A percentile compares a stretch with the other conserved stretches of the same genome.
phyloP scores from a whole-genome alignment of 2,329 filamentous ascomycete genomes.

The Byssothecium circinans region DNA sequence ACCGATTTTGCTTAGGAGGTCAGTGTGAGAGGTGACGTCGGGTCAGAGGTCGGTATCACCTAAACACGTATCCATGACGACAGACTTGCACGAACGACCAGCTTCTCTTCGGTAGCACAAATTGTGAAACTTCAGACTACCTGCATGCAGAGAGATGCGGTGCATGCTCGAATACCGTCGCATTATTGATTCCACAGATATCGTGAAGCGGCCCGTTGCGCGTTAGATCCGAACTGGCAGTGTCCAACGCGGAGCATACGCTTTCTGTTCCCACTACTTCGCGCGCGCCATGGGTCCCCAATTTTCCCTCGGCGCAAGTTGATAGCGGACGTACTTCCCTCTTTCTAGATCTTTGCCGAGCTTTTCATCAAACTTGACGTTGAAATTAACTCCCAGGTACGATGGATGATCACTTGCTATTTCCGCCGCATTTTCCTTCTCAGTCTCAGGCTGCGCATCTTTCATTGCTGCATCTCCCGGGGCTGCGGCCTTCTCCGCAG shows the following conservation, averaged over 20 bases:
- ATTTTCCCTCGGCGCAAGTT: slow-evolving; percentile 84
- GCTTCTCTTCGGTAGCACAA: too few relatives aligned
- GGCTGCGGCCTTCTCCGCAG: slow-evolving; percentile 3
- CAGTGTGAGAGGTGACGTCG: not conserved
- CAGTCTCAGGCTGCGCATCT: slow-evolving; percentile 1
- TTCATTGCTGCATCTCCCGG: slow-evolving; percentile 7
- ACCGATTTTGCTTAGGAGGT: too few relatives aligned
- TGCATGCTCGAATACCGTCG: too few relatives aligned
- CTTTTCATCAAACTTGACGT: slow-evolving; percentile 77
- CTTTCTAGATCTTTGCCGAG: slow-evolving; percentile 69
- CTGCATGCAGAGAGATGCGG: too few relatives aligned
- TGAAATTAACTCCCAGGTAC: slow-evolving; percentile 46
- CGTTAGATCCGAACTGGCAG: too few relatives aligned
- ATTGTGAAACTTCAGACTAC: too few relatives aligned
- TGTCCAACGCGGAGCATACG: too few relatives aligned
- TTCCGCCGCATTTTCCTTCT: not conserved
- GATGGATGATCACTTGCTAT: slow-evolving; percentile 13
- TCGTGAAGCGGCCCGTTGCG: too few relatives aligned
- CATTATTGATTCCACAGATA: too few relatives aligned
- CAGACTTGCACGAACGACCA: not conserved
- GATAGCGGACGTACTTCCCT: slow-evolving; percentile 79
- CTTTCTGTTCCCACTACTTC: slow-evolving; percentile 34
- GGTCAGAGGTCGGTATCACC: not conserved
- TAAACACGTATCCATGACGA: not conserved
- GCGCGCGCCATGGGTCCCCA: slow-evolving; percentile 80